phyloP scores from a whole-genome alignment of 1,139 yeast genomes.

The Saccharomyces hybrid region DNA sequence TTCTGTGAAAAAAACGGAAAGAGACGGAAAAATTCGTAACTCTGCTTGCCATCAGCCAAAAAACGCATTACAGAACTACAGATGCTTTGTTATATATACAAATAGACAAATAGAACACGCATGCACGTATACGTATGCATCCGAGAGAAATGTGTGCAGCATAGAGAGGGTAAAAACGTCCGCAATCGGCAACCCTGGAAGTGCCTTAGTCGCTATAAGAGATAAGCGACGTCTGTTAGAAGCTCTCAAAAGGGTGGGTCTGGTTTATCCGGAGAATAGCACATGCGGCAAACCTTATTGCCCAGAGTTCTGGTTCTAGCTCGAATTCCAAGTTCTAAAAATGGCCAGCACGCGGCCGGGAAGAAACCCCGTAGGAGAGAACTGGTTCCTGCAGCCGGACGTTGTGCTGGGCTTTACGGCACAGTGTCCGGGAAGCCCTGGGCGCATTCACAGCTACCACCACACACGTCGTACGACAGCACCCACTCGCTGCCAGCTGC shows the following conservation, averaged over 20 bases:
- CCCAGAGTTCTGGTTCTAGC: background rate
- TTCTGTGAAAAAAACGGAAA: background rate
- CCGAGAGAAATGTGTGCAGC: background rate
- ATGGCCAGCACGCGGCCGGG: background rate
- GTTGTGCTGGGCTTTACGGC: background rate
- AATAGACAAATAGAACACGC: background rate
- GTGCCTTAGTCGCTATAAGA: background rate
- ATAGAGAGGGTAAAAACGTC: background rate
- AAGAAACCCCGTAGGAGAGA: background rate
- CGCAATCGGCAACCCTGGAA: background rate
- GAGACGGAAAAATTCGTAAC: background rate
- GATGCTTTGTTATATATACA: background rate
- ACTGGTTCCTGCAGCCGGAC: background rate
- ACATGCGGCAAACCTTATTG: background rate
- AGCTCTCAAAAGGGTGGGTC: background rate
- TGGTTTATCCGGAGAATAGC: slow-evolving; percentile 1
- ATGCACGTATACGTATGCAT: background rate
- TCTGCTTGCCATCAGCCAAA: background rate
- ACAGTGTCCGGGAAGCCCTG: background rate
- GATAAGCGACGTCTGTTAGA: background rate
- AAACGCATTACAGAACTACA: background rate
- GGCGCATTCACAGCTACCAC: background rate
- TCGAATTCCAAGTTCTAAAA: background rate
- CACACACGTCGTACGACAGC: background rate
- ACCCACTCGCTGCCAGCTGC: background rate